These are phyloP conservation scores for Eustoma russellianum DNA, from an alignment of 257 asterid species.

Conservation along the genomic window DNA sequence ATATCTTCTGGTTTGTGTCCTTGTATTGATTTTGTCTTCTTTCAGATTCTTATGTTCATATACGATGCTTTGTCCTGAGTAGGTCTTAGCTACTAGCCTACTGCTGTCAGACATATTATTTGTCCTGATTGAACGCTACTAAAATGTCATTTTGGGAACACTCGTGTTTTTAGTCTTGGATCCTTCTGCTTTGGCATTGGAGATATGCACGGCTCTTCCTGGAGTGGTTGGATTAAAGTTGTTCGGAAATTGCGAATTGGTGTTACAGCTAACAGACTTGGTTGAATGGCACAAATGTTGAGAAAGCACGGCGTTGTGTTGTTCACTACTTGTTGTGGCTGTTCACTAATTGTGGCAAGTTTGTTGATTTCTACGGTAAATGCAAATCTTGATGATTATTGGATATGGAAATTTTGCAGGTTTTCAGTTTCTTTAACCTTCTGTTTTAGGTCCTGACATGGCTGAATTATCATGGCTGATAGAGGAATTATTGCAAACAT, in stretches of 20 bases:
- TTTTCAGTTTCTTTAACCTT: neutral
- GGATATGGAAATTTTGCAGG: no score
- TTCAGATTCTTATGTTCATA: no score
- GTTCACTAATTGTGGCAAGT: no score
- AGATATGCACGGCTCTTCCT: conserved; percentile 95
- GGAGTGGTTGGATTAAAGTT: conserved; percentile 87
- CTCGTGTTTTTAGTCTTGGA: no score
- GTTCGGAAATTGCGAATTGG: conserved; percentile 62
- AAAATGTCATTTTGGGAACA: no score
- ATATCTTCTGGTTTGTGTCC: neutral
- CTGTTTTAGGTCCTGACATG: conserved; percentile 58
- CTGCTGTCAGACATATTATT: no score
- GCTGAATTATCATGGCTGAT: conserved; percentile 86
- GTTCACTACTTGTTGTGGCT: no score
- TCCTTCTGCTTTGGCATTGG: no score
- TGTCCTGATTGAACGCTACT: no score
- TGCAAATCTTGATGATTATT: neutral
- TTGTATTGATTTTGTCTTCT: no score
- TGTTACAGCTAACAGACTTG: conserved; percentile 91
- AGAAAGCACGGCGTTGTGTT: conserved; percentile 88
- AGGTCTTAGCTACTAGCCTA: no score
- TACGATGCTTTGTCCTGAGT: no score
- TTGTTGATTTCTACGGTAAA: conserved; percentile 68
- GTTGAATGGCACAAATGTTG: conserved; percentile 85
- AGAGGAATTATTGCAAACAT: conserved; percentile 97